Percentiles rank a stretch among this genome's conserved stretches.
These are phyloP conservation scores for Colletotrichum eleusines DNA, from an alignment of 2,329 filamentous ascomycete species.

Conservation along the genomic window DNA sequence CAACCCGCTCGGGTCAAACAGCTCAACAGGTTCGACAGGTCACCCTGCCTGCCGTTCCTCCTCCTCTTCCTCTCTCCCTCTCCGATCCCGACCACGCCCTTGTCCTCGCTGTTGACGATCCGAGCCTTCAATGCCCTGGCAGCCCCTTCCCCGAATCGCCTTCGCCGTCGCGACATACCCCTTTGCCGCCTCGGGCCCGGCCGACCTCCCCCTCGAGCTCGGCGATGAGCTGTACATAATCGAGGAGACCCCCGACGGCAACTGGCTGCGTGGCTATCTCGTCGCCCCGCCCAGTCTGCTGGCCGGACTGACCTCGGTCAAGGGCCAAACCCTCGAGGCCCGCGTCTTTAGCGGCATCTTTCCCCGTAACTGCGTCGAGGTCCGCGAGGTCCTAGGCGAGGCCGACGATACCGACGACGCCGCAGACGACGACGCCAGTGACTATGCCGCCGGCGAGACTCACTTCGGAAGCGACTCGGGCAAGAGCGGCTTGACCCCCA, in stretches of 20 bases:
- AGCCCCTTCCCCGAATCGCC: slow-evolving; percentile 94
- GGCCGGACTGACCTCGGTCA: slow-evolving; percentile 88
- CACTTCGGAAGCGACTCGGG: slow-evolving; percentile 61
- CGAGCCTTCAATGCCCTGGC: slow-evolving; percentile 84
- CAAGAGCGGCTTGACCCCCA: slow-evolving; percentile 64
- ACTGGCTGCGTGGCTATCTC: slow-evolving; percentile 96
- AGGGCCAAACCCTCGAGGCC: slow-evolving; percentile 93
- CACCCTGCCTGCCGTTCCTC: too few species aligned
- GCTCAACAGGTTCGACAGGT: not conserved
- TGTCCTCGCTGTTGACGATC: slow-evolving; percentile 22
- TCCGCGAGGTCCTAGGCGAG: slow-evolving; percentile 90
- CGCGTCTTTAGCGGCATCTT: slow-evolving; percentile 99
- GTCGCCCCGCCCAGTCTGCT: slow-evolving; percentile 94
- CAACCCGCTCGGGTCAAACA: slow-evolving; percentile 5
- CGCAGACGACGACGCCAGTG: slow-evolving; percentile 50
- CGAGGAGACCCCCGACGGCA: slow-evolving; percentile 90
- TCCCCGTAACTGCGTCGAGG: slow-evolving; percentile 92
- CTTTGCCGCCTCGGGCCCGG: slow-evolving; percentile 86
- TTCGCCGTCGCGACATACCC: slow-evolving; percentile 98
- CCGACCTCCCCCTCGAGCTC: slow-evolving; percentile 95
- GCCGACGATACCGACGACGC: slow-evolving; percentile 65
- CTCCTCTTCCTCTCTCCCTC: not conserved
- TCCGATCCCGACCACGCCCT: slow-evolving; percentile 12
- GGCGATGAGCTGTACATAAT: slow-evolving; percentile 99
- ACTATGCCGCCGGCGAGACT: slow-evolving; percentile 29